phyloP scores from a whole-genome alignment of 108 stramenopile genomes.

The Craspedostauros australis region DNA sequence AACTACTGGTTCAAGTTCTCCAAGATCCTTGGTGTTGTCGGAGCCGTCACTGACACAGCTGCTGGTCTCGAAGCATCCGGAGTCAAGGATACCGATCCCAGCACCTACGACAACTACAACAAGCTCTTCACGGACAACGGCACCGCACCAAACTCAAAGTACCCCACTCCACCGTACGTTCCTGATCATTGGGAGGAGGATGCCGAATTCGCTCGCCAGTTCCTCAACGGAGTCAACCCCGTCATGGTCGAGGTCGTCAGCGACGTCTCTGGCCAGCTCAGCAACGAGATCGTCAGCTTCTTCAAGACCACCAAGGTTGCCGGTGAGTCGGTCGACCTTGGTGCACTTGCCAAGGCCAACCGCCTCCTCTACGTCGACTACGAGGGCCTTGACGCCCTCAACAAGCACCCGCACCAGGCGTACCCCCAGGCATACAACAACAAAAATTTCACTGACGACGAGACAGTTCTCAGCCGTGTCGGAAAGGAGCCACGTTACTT shows the following conservation, averaged over 20 bases:
- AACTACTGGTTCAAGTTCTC: too few relatives aligned
- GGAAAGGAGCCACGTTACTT: slow-evolving; percentile 1
- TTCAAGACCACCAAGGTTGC: too few relatives aligned
- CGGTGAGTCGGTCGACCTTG: neutral
- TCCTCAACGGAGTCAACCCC: slow-evolving; percentile 6
- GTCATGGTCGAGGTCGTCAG: slow-evolving; percentile 14
- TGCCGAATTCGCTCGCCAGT: slow-evolving; percentile 3
- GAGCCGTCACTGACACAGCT: too few relatives aligned
- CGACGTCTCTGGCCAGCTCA: neutral
- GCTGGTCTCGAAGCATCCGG: too few relatives aligned
- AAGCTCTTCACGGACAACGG: too few relatives aligned
- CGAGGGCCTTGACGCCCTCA: neutral
- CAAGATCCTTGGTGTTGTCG: too few relatives aligned
- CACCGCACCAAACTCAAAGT: too few relatives aligned
- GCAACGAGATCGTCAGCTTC: neutral
- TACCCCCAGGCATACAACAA: too few relatives aligned
- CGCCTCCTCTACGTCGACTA: neutral
- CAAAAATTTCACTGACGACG: too few relatives aligned
- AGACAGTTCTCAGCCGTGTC: too few relatives aligned
- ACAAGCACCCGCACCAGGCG: neutral
- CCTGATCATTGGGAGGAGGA: slow-evolving; percentile 5
- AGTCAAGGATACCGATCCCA: too few relatives aligned
- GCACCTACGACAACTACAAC: too few relatives aligned
- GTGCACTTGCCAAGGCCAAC: neutral
- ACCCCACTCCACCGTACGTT: neutral